phyloP scores from a whole-genome alignment of 768 basidiomycete genomes.

The Psilocybe sp. region DNA sequence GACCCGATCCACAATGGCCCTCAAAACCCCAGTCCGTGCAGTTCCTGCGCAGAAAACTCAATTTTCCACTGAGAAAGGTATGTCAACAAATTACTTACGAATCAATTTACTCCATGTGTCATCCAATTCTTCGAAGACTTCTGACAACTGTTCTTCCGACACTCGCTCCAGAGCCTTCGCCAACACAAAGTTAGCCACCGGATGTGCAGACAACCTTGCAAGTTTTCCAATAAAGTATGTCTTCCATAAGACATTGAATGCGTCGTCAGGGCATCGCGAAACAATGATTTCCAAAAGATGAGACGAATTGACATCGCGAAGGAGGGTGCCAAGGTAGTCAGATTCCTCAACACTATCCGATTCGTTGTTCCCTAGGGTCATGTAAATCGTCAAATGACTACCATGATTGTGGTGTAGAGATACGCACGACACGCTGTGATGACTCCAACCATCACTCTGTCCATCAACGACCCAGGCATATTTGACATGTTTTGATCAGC shows the following conservation, averaged over 20 bases:
- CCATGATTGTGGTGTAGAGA: not conserved
- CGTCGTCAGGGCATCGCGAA: conserved; percentile 50
- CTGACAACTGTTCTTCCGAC: conserved; percentile 50
- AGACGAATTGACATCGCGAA: conserved; percentile 85
- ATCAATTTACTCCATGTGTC: conserved; percentile 60
- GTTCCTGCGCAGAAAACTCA: conserved; percentile 42
- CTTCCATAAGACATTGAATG: conserved; percentile 71
- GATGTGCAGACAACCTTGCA: conserved; percentile 72
- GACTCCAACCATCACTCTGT: conserved; percentile 73
- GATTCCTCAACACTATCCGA: conserved; percentile 45
- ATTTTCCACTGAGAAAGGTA: not conserved
- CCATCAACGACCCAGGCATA: conserved; percentile 72
- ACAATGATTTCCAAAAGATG: conserved; percentile 87
- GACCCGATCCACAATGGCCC: conserved; percentile 71
- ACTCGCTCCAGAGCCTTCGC: conserved; percentile 73
- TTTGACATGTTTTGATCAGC: conserved; percentile 59
- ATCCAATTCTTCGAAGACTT: conserved; percentile 58
- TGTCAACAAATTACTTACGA: conserved; percentile 44
- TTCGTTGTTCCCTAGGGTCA: conserved; percentile 35
- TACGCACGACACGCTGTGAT: conserved; percentile 65
- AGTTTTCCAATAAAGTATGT: conserved; percentile 78
- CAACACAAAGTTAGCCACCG: conserved; percentile 92
- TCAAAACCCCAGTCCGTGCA: conserved; percentile 73
- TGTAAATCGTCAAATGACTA: not conserved
- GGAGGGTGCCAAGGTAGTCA: conserved; percentile 78